These are phyloP conservation scores for Aspergillus viridinutans DNA, from an alignment of 2,329 filamentous ascomycete species.

Conservation along the genomic window DNA sequence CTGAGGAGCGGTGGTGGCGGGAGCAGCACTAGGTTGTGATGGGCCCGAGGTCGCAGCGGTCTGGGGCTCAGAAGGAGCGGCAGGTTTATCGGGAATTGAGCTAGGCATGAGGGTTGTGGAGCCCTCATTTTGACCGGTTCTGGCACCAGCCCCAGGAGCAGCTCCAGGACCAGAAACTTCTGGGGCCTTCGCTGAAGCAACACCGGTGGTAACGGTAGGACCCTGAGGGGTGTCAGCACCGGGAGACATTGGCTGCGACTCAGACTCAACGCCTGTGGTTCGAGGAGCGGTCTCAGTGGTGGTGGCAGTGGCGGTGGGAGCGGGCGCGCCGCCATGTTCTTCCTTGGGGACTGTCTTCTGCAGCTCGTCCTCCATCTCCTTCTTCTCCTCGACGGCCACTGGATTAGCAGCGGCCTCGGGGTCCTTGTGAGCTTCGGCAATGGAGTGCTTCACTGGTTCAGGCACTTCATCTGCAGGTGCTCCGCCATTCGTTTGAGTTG, in stretches of 20 bases:
- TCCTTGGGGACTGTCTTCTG: conserved; percentile 46
- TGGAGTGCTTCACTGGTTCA: conserved; percentile 43
- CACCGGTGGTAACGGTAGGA: conserved; percentile 22
- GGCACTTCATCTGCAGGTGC: conserved; percentile 34
- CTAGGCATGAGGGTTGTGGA: not conserved
- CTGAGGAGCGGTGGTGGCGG: not conserved
- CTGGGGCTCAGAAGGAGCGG: conserved; percentile 2
- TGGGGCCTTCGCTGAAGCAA: conserved; percentile 16
- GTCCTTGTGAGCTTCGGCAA: conserved; percentile 50
- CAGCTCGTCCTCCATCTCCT: conserved; percentile 68
- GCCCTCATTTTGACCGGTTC: not conserved
- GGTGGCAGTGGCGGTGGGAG: conserved; percentile 39
- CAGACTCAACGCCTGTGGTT: conserved; percentile 12
- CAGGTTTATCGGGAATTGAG: conserved; percentile 11
- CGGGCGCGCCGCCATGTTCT: conserved; percentile 28
- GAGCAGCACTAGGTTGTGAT: not conserved
- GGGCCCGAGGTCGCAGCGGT: not conserved
- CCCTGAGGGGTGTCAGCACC: conserved; percentile 12
- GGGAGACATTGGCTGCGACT: conserved; percentile 18
- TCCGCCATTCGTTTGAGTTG: conserved; percentile 18
- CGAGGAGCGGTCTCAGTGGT: conserved; percentile 36
- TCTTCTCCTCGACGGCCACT: conserved; percentile 71
- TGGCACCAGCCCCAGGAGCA: conserved; percentile 7
- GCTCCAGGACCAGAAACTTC: conserved; percentile 12
- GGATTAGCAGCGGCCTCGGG: conserved; percentile 70